Conservation (phyloP, 306 rosid species). For the Arachis stenosperma region DNA sequence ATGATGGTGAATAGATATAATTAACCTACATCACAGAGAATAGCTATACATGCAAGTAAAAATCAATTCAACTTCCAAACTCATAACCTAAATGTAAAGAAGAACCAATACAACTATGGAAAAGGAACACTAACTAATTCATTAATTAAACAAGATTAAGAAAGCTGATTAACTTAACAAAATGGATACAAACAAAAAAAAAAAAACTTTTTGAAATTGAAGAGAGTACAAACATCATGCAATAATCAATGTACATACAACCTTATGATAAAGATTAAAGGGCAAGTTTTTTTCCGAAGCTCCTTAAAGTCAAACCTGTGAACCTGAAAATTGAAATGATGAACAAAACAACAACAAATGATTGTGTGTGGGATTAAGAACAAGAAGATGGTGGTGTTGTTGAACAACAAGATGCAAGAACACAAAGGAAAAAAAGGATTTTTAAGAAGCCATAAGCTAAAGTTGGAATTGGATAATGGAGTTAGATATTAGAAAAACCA, state of each 20-base stretch:
- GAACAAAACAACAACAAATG: neutral
- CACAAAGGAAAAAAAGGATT: neutral
- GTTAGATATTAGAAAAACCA: too few relatives aligned
- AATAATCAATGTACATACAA: neutral
- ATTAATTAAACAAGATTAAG: neutral
- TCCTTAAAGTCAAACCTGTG: slow-evolving; percentile 23
- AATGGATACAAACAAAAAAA: neutral
- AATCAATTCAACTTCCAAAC: slow-evolving; percentile 12
- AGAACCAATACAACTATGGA: slow-evolving; percentile 14
- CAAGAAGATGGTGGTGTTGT: slow-evolving; percentile 5
- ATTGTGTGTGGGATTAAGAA: neutral
- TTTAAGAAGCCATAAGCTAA: slow-evolving; percentile 8
- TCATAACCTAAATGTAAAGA: neutral
- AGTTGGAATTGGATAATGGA: neutral
- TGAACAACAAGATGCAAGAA: neutral
- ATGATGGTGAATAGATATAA: neutral
- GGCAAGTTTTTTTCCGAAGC: slow-evolving; percentile 43
- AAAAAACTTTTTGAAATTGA: neutral
- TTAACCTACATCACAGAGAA: neutral
- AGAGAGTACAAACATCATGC: neutral
- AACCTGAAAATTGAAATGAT: slow-evolving; percentile 8
- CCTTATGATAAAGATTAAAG: slow-evolving; percentile 12
- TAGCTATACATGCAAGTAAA: slow-evolving; percentile 29
- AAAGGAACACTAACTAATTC: neutral
- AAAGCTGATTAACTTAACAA: neutral